Percentiles rank a stretch among this genome's conserved stretches.
Conservation (phyloP, 108 stramenopile genomes). For the Nitzschia sp. region DNA sequence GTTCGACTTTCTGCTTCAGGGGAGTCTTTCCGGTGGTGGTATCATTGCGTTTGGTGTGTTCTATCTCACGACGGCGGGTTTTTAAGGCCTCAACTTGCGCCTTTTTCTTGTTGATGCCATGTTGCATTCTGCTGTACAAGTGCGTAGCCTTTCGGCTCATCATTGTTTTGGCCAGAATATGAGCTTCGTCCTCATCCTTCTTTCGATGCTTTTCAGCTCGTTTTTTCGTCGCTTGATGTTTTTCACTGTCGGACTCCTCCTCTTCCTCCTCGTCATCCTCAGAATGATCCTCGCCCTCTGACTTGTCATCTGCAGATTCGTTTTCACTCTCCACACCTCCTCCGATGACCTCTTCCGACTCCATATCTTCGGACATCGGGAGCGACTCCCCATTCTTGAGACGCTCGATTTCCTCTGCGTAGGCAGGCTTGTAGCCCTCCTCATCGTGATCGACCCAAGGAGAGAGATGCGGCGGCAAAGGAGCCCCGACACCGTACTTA, state of each 20-base stretch:
- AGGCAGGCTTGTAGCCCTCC: constrained; percentile 98
- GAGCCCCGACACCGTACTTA: constrained; percentile 88
- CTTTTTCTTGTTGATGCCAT: constrained; percentile 85
- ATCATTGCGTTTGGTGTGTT: constrained; percentile 58
- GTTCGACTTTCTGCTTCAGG: constrained; percentile 77
- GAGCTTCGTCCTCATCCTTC: constrained; percentile 77
- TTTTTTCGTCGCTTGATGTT: constrained; percentile 50
- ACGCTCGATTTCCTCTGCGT: constrained; percentile 92
- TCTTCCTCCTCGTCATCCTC: constrained; percentile 41
- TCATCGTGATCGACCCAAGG: constrained; percentile 98
- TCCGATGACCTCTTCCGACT: constrained; percentile 26
- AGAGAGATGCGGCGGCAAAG: constrained; percentile 95
- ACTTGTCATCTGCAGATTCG: constrained; percentile 29
- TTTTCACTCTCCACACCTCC: constrained; percentile 23
- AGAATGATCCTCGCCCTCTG: constrained; percentile 41
- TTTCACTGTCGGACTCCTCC: constrained; percentile 48
- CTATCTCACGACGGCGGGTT: constrained; percentile 72
- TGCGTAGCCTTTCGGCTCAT: constrained; percentile 94
- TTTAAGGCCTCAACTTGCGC: constrained; percentile 81
- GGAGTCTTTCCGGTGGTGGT: constrained; percentile 57
- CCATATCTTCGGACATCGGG: constrained; percentile 28
- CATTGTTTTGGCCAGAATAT: constrained; percentile 88
- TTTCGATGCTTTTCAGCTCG: constrained; percentile 25
- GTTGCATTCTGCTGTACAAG: constrained; percentile 92
- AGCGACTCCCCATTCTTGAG: constrained; percentile 81